Conservation (phyloP, 169 alveolate species). For the Babesia caballi region DNA sequence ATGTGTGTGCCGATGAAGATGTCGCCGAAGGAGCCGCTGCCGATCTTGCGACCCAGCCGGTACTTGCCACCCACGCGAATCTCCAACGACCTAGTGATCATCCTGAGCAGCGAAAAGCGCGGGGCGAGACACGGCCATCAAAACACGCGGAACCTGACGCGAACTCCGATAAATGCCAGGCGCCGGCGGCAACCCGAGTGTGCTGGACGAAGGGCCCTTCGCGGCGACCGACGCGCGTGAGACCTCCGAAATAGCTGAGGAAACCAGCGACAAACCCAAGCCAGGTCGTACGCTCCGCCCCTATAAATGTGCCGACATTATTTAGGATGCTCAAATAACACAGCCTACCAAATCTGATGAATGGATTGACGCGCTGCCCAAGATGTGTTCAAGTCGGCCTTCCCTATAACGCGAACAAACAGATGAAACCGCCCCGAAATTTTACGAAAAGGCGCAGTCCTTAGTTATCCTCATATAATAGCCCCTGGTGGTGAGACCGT, state of each 20-base stretch:
- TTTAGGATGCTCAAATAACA: background rate
- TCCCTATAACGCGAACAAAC: conserved; percentile 1
- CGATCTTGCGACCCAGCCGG: conserved; percentile 96
- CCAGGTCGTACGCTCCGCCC: background rate
- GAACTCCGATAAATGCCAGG: conserved; percentile 34
- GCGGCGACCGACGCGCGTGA: background rate
- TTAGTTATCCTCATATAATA: no score
- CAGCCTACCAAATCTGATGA: background rate
- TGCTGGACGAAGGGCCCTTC: background rate
- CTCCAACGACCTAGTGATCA: conserved; percentile 83
- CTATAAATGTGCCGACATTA: conserved; percentile 18
- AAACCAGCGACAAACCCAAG: background rate
- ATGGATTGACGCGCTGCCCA: conserved; percentile 37
- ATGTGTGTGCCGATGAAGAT: conserved; percentile 93
- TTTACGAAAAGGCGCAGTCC: no score
- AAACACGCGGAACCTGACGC: conserved; percentile 7
- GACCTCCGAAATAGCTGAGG: background rate
- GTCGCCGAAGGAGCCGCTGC: conserved; percentile 99
- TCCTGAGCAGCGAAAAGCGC: background rate
- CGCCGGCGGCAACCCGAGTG: background rate
- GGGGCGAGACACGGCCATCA: background rate
- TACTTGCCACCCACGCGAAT: conserved; percentile 95
- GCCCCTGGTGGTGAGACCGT: no score
- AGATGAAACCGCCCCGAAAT: background rate
- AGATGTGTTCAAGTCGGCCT: conserved; percentile 12